phyloP scores from a whole-genome alignment of 176 grass and related monocot species.

The Otatea glauca region DNA sequence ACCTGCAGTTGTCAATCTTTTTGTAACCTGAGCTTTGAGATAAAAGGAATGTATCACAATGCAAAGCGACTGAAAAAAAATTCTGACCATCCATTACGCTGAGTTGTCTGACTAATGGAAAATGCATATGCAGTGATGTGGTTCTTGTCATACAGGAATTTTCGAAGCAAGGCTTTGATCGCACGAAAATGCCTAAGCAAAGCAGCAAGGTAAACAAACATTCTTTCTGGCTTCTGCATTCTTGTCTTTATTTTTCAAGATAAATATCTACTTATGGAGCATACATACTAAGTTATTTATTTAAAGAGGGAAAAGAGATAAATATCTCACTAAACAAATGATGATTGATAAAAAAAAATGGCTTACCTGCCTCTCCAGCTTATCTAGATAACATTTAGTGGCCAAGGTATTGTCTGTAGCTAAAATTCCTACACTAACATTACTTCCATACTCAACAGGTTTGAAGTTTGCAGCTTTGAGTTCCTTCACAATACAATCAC shows the following conservation, averaged over 20 bases:
- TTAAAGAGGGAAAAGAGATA: background rate
- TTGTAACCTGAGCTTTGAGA: conserved; percentile 34
- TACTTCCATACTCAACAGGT: conserved; percentile 76
- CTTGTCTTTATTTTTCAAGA: background rate
- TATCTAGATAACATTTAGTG: conserved; percentile 53
- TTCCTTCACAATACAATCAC: conserved; percentile 69
- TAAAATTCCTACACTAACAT: conserved; percentile 71
- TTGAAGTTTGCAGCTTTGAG: conserved; percentile 62
- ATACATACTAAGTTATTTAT: background rate
- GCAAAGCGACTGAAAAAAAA: conserved; percentile 32
- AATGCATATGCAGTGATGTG: conserved; percentile 16
- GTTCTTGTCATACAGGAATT: background rate
- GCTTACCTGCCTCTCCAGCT: conserved; percentile 65
- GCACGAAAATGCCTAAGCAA: conserved; percentile 1
- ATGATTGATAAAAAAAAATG: background rate
- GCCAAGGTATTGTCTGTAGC: conserved; percentile 37
- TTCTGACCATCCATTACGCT: conserved; percentile 27
- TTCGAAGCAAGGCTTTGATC: background rate
- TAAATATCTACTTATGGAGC: background rate
- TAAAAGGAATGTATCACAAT: conserved; percentile 39
- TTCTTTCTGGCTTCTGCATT: background rate
- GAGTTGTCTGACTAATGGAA: conserved; percentile 1
- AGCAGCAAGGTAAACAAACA: background rate
- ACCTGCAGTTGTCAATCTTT: conserved; percentile 36
- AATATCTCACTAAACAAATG: background rate